A percentile compares a stretch with the other conserved stretches of the same genome.
Conservation (phyloP, 1,284 basidiomycete species). For the Tylopilus sp. region DNA sequence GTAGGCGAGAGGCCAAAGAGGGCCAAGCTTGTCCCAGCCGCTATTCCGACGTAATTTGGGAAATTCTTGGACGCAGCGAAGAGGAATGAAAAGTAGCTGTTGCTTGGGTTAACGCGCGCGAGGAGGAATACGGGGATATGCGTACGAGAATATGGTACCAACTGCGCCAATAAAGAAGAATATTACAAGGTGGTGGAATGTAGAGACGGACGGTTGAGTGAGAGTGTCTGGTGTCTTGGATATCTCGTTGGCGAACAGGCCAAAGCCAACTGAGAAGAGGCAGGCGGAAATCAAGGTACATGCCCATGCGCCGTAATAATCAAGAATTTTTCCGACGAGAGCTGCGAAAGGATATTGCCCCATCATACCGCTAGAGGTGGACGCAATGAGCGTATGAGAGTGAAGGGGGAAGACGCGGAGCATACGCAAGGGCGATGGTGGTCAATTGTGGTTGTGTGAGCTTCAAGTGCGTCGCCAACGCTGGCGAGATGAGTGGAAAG, state of each 20-base stretch:
- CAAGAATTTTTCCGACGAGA: slow-evolving; percentile 54
- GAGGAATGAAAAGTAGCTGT: slow-evolving; percentile 67
- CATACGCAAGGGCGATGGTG: slow-evolving; percentile 66
- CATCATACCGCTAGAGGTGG: slow-evolving; percentile 51
- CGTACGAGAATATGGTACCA: slow-evolving; percentile 67
- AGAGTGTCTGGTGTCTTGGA: slow-evolving; percentile 40
- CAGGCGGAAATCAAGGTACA: slow-evolving; percentile 61
- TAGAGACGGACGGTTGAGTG: slow-evolving; percentile 36
- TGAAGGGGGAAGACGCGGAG: not conserved
- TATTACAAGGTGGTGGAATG: slow-evolving; percentile 50
- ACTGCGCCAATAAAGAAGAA: slow-evolving; percentile 62
- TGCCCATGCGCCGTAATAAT: slow-evolving; percentile 53
- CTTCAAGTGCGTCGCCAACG: slow-evolving; percentile 52
- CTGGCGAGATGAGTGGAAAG: slow-evolving; percentile 67
- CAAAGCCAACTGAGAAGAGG: slow-evolving; percentile 56
- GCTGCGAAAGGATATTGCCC: slow-evolving; percentile 66
- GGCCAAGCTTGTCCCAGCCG: slow-evolving; percentile 63
- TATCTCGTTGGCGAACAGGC: slow-evolving; percentile 56
- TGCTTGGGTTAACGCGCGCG: not conserved
- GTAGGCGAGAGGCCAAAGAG: slow-evolving; percentile 73
- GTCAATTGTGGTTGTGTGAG: slow-evolving; percentile 71
- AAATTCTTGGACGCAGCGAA: slow-evolving; percentile 72
- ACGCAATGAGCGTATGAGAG: not conserved
- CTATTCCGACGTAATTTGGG: slow-evolving; percentile 56
- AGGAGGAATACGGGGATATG: slow-evolving; percentile 10